phyloP scores from a whole-genome alignment of 2,329 filamentous ascomycete species.

The Cladosporium sp. region DNA sequence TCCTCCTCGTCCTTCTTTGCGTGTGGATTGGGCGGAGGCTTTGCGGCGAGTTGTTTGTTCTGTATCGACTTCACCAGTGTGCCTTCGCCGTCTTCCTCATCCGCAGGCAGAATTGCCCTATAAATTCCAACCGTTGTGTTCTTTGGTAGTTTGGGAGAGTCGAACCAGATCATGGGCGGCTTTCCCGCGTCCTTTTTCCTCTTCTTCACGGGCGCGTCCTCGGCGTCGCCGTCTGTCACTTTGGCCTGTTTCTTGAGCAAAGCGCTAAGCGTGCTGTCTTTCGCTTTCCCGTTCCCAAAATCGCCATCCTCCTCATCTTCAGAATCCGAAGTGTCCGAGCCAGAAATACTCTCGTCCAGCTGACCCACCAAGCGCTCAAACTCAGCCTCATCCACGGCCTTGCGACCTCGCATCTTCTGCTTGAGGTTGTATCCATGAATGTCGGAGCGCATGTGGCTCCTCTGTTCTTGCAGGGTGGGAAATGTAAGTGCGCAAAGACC shows the following conservation, averaged over 20 bases:
- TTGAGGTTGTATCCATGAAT: constrained; percentile 93
- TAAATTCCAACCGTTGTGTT: constrained; percentile 85
- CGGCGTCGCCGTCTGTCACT: constrained; percentile 53
- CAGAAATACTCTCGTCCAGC: constrained; percentile 86
- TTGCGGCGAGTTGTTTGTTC: constrained; percentile 71
- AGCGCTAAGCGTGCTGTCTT: constrained; percentile 67
- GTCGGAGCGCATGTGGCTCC: constrained; percentile 82
- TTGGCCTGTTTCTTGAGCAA: constrained; percentile 80
- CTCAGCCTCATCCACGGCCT: constrained; percentile 69
- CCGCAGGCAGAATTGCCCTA: constrained; percentile 67
- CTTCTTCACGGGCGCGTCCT: constrained; percentile 46
- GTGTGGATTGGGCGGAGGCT: constrained; percentile 43
- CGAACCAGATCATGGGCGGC: constrained; percentile 79
- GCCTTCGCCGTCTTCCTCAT: constrained; percentile 62
- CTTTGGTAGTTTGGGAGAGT: constrained; percentile 65
- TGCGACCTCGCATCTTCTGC: constrained; percentile 72
- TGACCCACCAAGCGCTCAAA: constrained; percentile 84
- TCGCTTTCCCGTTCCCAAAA: constrained; percentile 40
- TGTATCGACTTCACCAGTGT: constrained; percentile 62
- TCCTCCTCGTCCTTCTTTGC: constrained; percentile 40
- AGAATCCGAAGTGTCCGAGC: constrained; percentile 57
- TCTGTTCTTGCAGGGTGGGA: constrained; percentile 69
- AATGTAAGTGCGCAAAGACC: constrained; percentile 73
- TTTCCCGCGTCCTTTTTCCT: constrained; percentile 57
- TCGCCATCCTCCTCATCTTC: constrained; percentile 68